Conservation (phyloP, 805 yeast genomes). For the Kodamaea kakaduensis region DNA sequence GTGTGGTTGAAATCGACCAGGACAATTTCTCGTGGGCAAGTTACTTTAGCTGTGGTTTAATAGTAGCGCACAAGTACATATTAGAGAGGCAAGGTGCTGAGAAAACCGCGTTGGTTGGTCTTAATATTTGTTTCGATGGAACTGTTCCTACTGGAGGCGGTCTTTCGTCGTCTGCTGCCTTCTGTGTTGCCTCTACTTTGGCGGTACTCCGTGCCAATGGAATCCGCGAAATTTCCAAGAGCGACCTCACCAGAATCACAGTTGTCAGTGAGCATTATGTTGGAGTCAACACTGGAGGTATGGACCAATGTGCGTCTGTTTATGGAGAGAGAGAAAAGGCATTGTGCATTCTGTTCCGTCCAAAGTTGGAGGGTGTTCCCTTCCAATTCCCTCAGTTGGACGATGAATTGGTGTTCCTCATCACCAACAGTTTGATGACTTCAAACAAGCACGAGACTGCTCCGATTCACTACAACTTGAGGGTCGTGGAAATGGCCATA, state of each 20-base stretch:
- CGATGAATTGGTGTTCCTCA: constrained; percentile 46
- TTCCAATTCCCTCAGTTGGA: constrained; percentile 48
- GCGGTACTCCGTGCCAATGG: constrained; percentile 53
- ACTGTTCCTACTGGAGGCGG: constrained; percentile 73
- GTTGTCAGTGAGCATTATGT: constrained; percentile 66
- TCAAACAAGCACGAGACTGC: constrained; percentile 70
- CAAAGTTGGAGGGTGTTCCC: constrained; percentile 51
- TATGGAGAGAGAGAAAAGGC: constrained; percentile 59
- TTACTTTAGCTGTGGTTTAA: constrained; percentile 62
- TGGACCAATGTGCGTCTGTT: constrained; percentile 73
- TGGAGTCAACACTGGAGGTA: constrained; percentile 76
- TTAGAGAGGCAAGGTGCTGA: constrained; percentile 28
- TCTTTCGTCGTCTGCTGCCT: constrained; percentile 67
- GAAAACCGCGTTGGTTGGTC: constrained; percentile 25
- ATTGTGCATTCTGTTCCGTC: constrained; percentile 57
- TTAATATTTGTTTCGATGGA: constrained; percentile 55
- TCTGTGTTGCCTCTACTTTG: constrained; percentile 60
- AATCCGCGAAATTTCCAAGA: constrained; percentile 39
- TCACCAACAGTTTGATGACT: constrained; percentile 59
- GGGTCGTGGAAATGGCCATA: constrained; percentile 70
- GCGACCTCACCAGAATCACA: constrained; percentile 55
- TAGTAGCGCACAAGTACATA: constrained; percentile 53
- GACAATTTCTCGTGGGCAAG: constrained; percentile 57
- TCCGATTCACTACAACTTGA: constrained; percentile 62
- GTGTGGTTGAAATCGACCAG: constrained; percentile 44